These are phyloP conservation scores for cucumber (Cucumis sativus) DNA, from an alignment of 306 rosid species.

Conservation along the genomic window DNA sequence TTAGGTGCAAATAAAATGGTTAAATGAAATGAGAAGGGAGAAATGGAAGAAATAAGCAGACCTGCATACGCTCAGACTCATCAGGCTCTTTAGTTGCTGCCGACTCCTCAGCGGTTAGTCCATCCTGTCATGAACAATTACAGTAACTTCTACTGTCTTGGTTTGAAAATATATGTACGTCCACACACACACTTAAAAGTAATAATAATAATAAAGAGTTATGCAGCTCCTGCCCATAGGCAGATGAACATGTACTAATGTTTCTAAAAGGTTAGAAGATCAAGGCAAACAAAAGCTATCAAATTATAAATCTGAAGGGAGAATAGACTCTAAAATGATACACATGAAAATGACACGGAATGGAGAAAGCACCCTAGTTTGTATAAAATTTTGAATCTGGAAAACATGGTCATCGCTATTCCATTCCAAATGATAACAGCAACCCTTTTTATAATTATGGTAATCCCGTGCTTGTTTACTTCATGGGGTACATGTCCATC, in stretches of 20 bases:
- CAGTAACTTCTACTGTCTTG: slow-evolving; percentile 5
- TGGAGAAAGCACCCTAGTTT: background rate
- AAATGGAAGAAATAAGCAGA: slow-evolving; percentile 14
- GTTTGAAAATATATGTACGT: background rate
- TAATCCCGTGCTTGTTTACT: background rate
- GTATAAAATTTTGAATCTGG: background rate
- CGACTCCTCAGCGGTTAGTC: slow-evolving; percentile 70
- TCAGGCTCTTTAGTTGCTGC: slow-evolving; percentile 57
- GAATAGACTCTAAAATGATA: background rate
- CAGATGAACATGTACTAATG: background rate
- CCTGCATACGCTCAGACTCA: slow-evolving; percentile 75
- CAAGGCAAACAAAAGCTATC: background rate
- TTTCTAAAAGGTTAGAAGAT: background rate
- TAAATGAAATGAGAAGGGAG: background rate
- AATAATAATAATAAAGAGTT: background rate
- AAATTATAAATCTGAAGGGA: background rate
- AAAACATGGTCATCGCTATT: background rate
- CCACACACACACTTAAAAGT: background rate
- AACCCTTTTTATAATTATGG: background rate
- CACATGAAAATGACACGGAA: background rate
- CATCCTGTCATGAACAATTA: slow-evolving; percentile 47
- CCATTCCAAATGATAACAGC: background rate
- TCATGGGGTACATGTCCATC: background rate
- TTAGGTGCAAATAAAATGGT: slow-evolving; percentile 5
- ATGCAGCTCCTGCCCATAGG: background rate